Evolutionary conservation across 1,284 basidiomycete species (phyloP), one percentile per base, ranked within the genome.

Genomic region (Takashimella koratensis): DNA sequence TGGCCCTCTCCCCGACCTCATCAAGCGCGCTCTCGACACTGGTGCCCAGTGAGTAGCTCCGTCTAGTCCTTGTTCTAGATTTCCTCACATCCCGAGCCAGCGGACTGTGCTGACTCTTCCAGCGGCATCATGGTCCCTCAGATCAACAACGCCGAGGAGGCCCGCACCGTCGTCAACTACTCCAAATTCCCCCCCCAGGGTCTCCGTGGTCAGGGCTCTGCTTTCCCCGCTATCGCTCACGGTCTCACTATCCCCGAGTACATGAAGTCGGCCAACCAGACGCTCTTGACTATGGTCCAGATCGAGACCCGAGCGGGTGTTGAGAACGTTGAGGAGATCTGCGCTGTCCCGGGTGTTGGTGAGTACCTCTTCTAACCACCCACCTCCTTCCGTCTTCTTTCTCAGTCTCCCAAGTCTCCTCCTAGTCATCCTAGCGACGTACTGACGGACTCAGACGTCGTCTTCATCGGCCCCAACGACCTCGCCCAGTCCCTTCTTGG

Each of bases 391-490:
- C n/a, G n/a, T n/a, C n/a, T n/a, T n/a, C n/a, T n/a, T n/a, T n/a
- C n/a, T n/a, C n/a, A n/a, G n/a, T n/a, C n/a, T n/a, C n/a, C n/a
- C n/a, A n/a, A n/a, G n/a, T n/a, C n/a, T n/a, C n/a, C n/a, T n/a
- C n/a, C n/a, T n/a, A n/a, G n/a, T n/a, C n/a, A n/a, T n/a, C n/a
- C n/a, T 36, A 2, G 12, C 8, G 12, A 3, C 6, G 2, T 10
- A 23, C 55, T 53, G 45, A 52, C 44, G 6, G 27, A 30, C 16
- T n/a, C 52, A 70, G 69, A 71, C 47, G 47, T 56, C 39, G 23
- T 71, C 27, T 68, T 71, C 57, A 68, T 71, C 57, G 69, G 69
- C 22, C 69, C 69, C 5, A 71, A 71, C 51, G 69, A 71, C 44
- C 63, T 71, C 21, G 65, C 66, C 19, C 62, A 62, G 36, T 67